Evolutionary conservation across 2,329 filamentous ascomycete genomes (phyloP).

Genomic region (Cladosporium sp.): DNA sequence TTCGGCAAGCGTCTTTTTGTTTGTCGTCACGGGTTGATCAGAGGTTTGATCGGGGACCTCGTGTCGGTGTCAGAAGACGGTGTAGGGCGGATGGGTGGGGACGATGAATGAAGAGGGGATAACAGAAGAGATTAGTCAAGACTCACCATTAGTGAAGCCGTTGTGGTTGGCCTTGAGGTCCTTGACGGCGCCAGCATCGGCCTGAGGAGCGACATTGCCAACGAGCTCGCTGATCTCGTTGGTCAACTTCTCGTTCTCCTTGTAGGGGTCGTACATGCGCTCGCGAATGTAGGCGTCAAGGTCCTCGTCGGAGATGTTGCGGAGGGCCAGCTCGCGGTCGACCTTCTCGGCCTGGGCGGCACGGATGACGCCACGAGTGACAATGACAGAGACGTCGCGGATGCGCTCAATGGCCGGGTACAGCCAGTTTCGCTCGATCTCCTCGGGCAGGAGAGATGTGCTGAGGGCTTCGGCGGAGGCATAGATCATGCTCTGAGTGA

Average conservation of each 20-base stretch:
- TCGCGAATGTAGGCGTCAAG: constrained; percentile 61
- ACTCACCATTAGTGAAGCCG: constrained; percentile 5
- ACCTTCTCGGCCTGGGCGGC: constrained; percentile 73
- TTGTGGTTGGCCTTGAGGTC: constrained; percentile 11
- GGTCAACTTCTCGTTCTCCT: constrained; percentile 38
- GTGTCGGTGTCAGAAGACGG: constrained; percentile 4
- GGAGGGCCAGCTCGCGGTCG: constrained; percentile 54
- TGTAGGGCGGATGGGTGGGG: not conserved
- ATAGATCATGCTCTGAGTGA: constrained; percentile 97
- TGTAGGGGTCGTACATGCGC: constrained; percentile 50
- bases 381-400: constrained; percentile 78
- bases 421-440: constrained; percentile 76
- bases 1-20: not conserved
- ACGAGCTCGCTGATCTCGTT: constrained; percentile 30
- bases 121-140: not conserved
- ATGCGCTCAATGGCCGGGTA: constrained; percentile 92
- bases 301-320: constrained; percentile 60
- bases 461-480: constrained; percentile 79
- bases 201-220: constrained; percentile 1
- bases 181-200: not conserved
- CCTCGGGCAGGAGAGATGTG: constrained; percentile 71
- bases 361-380: constrained; percentile 90
- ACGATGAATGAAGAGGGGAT: not conserved
- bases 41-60: constrained; percentile 8
- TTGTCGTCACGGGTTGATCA: not conserved